Percentiles rank a stretch among this genome's conserved stretches.
phyloP scores from a whole-genome alignment of 306 rosid species.

The Dalbergia cultrata region DNA sequence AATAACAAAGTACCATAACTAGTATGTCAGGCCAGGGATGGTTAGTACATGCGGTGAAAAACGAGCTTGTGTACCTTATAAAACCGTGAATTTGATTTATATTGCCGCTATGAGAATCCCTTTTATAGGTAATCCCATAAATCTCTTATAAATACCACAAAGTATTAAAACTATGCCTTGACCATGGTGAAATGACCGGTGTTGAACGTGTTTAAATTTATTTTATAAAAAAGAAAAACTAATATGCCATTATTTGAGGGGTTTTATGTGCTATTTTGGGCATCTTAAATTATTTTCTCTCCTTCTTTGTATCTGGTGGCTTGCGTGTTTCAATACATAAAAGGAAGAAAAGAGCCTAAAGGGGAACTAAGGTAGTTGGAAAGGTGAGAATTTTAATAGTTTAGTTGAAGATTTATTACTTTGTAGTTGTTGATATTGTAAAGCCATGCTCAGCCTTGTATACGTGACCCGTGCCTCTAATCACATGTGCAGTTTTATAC shows the following conservation, averaged over 20 bases:
- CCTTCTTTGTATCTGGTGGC: background rate
- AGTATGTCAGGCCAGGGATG: background rate
- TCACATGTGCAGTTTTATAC: background rate
- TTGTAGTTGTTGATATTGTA: conserved; percentile 1
- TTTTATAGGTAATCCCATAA: too few species aligned
- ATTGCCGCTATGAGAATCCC: too few species aligned
- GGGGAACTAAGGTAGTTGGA: conserved; percentile 23
- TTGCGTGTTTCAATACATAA: conserved; percentile 3
- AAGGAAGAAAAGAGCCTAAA: conserved; percentile 11
- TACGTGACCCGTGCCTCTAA: background rate
- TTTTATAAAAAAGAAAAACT: too few species aligned
- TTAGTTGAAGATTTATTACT: conserved; percentile 21
- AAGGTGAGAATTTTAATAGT: conserved; percentile 30
- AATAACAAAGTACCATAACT: background rate
- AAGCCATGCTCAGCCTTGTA: conserved; percentile 8
- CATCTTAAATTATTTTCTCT: background rate
- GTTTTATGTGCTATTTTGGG: background rate
- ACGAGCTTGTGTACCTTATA: too few species aligned
- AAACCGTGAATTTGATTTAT: too few species aligned
- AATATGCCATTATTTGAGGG: background rate
- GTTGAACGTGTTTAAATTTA: too few species aligned
- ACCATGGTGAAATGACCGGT: too few species aligned
- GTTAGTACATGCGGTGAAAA: too few species aligned
- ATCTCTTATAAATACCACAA: too few species aligned
- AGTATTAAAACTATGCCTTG: too few species aligned